Conservation (phyloP, 805 yeast species). For the Allodekkera sacchari region DNA sequence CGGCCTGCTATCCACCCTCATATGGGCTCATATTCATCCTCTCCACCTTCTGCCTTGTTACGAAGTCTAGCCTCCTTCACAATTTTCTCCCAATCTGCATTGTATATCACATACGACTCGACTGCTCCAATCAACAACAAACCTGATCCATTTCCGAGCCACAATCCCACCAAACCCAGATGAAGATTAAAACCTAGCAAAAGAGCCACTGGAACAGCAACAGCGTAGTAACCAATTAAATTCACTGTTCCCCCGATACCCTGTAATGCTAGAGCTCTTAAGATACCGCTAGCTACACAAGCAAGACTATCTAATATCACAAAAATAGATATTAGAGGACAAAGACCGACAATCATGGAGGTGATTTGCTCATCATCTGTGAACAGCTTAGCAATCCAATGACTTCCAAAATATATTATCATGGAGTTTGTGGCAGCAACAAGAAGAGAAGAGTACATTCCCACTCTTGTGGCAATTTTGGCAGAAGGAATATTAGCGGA, state of each 20-base stretch:
- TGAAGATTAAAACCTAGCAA: constrained; percentile 43
- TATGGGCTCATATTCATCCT: too few relatives aligned
- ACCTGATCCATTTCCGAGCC: constrained; percentile 70
- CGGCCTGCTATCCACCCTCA: too few relatives aligned
- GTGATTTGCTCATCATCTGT: constrained; percentile 55
- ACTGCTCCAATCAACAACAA: constrained; percentile 42
- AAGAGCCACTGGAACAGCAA: constrained; percentile 63
- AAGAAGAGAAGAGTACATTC: constrained; percentile 27
- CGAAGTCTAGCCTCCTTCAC: constrained; percentile 23
- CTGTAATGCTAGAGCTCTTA: constrained; percentile 74
- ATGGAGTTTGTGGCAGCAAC: constrained; percentile 33
- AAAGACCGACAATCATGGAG: constrained; percentile 38
- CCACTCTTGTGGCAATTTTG: constrained; percentile 34
- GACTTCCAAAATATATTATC: constrained; percentile 36
- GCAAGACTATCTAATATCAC: constrained; percentile 67
- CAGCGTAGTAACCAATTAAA: constrained; percentile 58
- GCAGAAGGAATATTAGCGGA: constrained; percentile 24
- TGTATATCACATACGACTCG: constrained; percentile 39
- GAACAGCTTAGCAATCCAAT: constrained; percentile 48
- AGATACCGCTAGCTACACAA: constrained; percentile 61
- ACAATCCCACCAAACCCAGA: constrained; percentile 51
- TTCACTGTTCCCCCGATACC: constrained; percentile 64
- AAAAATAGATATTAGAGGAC: constrained; percentile 58
- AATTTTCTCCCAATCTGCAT: constrained; percentile 46
- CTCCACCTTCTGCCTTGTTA: constrained; percentile 5